phyloP scores from a whole-genome alignment of 495 filamentous ascomycete genomes.

The Cercophora newfieldiana region DNA sequence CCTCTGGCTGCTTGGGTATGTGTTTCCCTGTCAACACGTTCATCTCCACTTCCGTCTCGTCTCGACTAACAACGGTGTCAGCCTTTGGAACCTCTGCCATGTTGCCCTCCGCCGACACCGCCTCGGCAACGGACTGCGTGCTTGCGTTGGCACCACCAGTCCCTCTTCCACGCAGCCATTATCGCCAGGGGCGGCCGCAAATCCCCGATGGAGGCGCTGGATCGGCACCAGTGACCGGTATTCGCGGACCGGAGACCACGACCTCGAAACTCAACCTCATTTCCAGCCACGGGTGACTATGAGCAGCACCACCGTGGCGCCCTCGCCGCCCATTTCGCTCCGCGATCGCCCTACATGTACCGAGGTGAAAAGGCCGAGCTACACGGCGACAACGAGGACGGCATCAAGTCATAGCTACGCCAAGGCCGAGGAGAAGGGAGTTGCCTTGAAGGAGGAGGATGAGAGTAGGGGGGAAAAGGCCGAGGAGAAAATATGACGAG shows the following conservation, averaged over 20 bases:
- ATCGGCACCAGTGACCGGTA: not conserved
- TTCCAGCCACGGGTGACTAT: not conserved
- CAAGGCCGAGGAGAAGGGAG: not conserved
- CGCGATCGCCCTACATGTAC: not conserved
- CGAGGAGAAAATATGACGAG: not conserved
- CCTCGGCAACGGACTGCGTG: slow-evolving; percentile 12
- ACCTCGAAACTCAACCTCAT: not conserved
- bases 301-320: not conserved
- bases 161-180: not conserved
- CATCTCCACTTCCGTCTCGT: not conserved
- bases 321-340: slow-evolving; percentile 2
- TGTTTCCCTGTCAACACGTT: not conserved
- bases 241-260: not conserved
- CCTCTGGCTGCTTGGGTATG: slow-evolving; percentile 33
- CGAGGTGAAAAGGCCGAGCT: not conserved
- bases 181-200: not conserved
- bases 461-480: not conserved
- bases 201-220: slow-evolving; percentile 6
- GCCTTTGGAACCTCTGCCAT: slow-evolving; percentile 31
- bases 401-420: not conserved
- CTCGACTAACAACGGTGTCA: slow-evolving; percentile 10
- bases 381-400: not conserved
- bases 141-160: not conserved
- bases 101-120: slow-evolving; percentile 20
- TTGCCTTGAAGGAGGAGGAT: not conserved